A percentile compares a stretch with the other conserved stretches of the same genome.
These are phyloP conservation scores for Cyberlindnera euphorbiae DNA, from an alignment of 805 yeast species.

Conservation along the genomic window DNA sequence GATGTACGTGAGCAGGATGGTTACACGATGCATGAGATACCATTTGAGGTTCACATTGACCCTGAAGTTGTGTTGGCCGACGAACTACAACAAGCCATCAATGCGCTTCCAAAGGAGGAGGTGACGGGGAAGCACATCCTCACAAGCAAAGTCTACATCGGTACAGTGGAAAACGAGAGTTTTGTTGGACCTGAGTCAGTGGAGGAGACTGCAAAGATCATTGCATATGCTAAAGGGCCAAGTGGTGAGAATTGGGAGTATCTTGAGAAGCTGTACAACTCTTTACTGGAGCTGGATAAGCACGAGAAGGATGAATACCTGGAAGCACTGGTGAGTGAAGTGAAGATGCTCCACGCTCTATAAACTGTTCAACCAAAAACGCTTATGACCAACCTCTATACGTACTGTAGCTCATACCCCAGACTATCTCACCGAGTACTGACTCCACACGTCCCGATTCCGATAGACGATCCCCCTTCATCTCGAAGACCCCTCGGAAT, in stretches of 20 bases:
- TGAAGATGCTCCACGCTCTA: not conserved
- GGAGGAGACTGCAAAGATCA: conserved; percentile 53
- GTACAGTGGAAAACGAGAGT: conserved; percentile 74
- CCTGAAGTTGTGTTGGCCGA: conserved; percentile 2
- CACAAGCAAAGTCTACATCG: conserved; percentile 70
- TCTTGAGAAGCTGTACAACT: conserved; percentile 46
- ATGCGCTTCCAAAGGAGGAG: conserved; percentile 27
- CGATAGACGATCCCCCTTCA: too few relatives aligned
- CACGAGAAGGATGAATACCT: conserved; percentile 18
- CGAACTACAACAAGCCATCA: conserved; percentile 9
- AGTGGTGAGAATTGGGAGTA: conserved; percentile 81
- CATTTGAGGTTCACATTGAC: conserved; percentile 46
- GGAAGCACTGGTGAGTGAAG: conserved; percentile 16
- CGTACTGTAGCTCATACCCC: too few relatives aligned
- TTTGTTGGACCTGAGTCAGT: conserved; percentile 79
- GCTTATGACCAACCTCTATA: not conserved
- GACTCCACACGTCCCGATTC: too few relatives aligned
- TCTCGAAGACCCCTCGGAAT: too few relatives aligned
- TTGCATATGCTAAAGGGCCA: conserved; percentile 60
- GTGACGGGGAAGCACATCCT: conserved; percentile 38
- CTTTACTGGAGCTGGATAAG: conserved; percentile 34
- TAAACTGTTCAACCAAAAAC: not conserved
- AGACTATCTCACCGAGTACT: too few relatives aligned
- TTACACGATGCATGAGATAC: conserved; percentile 63
- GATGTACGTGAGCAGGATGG: conserved; percentile 90